Evolutionary conservation across 108 stramenopile species (phyloP).

Genomic region (Mayamaea pseudoterrestris): DNA sequence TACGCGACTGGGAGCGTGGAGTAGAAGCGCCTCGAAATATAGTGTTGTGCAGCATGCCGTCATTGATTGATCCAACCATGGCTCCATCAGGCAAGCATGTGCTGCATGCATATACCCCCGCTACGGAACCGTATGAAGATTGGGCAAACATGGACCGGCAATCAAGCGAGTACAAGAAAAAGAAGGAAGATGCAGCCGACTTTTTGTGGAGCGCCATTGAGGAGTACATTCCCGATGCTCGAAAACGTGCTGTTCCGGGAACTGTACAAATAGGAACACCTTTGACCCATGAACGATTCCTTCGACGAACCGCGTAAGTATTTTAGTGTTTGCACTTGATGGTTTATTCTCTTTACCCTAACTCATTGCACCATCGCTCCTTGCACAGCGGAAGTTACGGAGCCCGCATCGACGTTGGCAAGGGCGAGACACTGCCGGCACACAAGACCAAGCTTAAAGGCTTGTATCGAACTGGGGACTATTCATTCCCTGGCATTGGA

Average conservation of each 20-base stretch:
- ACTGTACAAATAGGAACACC: slow-evolving; percentile 81
- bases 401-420: slow-evolving; percentile 4
- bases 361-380: too few relatives aligned
- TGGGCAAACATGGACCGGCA: slow-evolving; percentile 81
- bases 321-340: too few relatives aligned
- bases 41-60: slow-evolving; percentile 71
- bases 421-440: slow-evolving; percentile 30
- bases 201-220: slow-evolving; percentile 88
- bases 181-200: slow-evolving; percentile 78
- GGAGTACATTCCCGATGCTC: slow-evolving; percentile 74
- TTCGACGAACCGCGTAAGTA: slow-evolving; percentile 54
- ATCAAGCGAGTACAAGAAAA: slow-evolving; percentile 66
- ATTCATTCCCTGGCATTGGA: slow-evolving; percentile 76
- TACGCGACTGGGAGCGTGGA: slow-evolving; percentile 76
- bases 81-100: slow-evolving; percentile 89
- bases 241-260: slow-evolving; percentile 48
- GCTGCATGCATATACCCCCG: slow-evolving; percentile 87
- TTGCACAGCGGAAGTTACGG: slow-evolving; percentile 5
- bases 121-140: slow-evolving; percentile 71
- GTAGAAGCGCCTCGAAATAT: slow-evolving; percentile 82
- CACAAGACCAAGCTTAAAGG: slow-evolving; percentile 43
- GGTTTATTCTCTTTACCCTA: too few relatives aligned
- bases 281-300: slow-evolving; percentile 85
- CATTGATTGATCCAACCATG: slow-evolving; percentile 69
- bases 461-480: slow-evolving; percentile 43